Percentiles rank a stretch among this genome's conserved stretches.
Evolutionary conservation across 2,329 filamentous ascomycete species (phyloP).

Genomic region (Venturia pyrina): DNA sequence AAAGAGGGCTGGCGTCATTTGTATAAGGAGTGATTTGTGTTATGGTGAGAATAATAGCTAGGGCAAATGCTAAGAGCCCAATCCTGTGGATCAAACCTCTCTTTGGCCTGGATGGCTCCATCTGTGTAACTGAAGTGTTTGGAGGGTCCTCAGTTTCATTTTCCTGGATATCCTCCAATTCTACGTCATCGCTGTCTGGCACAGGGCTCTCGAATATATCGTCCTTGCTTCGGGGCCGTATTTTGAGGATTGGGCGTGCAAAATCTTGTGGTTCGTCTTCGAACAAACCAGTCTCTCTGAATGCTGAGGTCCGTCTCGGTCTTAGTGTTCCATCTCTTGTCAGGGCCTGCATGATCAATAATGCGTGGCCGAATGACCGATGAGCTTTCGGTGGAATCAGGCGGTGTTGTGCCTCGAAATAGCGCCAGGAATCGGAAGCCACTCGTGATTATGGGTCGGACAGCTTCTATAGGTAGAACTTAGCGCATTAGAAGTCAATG

Average conservation of each 20-base stretch:
- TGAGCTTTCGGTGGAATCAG: background rate
- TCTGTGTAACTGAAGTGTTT: background rate
- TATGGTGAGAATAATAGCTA: slow-evolving; percentile 16
- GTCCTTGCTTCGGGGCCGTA: slow-evolving; percentile 21
- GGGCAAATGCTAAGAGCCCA: slow-evolving; percentile 17
- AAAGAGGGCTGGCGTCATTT: slow-evolving; percentile 17
- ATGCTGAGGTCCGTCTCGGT: slow-evolving; percentile 14
- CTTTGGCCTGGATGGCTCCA: background rate
- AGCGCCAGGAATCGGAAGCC: background rate
- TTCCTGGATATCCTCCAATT: slow-evolving; percentile 14
- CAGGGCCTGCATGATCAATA: background rate
- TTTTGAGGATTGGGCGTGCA: slow-evolving; percentile 11
- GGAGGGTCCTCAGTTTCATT: background rate
- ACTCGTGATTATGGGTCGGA: background rate
- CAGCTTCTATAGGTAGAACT: background rate
- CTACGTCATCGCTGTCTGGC: slow-evolving; percentile 12
- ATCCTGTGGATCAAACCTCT: slow-evolving; percentile 17
- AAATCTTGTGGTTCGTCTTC: slow-evolving; percentile 11
- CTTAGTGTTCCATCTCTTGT: background rate
- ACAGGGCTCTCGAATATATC: slow-evolving; percentile 19
- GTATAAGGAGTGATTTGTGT: slow-evolving; percentile 20
- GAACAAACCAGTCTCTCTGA: slow-evolving; percentile 14
- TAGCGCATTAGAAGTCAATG: background rate
- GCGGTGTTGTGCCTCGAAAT: background rate
- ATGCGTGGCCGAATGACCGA: background rate